phyloP scores from a whole-genome alignment of 2,329 filamentous ascomycete genomes.

The Harringtonia aguacate region DNA sequence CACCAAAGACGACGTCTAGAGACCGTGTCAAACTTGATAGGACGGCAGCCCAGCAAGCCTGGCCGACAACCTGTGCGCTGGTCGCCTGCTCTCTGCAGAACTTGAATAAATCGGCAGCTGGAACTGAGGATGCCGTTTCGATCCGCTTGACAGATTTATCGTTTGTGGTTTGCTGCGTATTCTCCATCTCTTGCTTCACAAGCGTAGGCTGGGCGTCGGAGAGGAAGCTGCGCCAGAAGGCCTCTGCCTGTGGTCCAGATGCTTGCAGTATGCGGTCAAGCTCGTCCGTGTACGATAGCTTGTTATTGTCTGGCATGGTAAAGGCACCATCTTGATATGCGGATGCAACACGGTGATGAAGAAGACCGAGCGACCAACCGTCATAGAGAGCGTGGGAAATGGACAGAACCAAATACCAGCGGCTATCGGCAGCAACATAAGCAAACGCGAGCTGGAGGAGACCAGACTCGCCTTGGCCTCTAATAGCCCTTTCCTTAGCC shows the following conservation, averaged over 20 bases:
- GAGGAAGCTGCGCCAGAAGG: constrained; percentile 66
- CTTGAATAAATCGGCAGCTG: constrained; percentile 28
- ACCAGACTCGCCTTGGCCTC: constrained; percentile 21
- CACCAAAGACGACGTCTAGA: constrained; percentile 72
- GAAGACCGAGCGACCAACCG: constrained; percentile 66
- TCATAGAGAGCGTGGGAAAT: constrained; percentile 85
- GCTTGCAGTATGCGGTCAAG: constrained; percentile 42
- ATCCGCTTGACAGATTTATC: constrained; percentile 17
- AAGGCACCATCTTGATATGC: constrained; percentile 45
- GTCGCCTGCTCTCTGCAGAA: constrained; percentile 59
- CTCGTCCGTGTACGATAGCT: constrained; percentile 1
- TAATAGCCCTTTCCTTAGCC: constrained; percentile 25
- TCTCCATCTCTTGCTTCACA: not conserved
- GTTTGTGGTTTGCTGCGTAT: constrained; percentile 14
- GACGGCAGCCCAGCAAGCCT: constrained; percentile 64
- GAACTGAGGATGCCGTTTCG: constrained; percentile 33
- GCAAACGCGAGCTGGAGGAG: constrained; percentile 41
- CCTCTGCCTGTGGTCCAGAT: constrained; percentile 27
- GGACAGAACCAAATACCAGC: constrained; percentile 48
- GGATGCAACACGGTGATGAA: constrained; percentile 60
- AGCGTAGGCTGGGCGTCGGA: constrained; percentile 31
- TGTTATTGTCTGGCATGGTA: not conserved
- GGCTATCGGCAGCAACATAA: constrained; percentile 14
- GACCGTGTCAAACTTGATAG: constrained; percentile 51
- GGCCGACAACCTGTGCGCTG: constrained; percentile 67